Percentiles rank a stretch among this genome's conserved stretches.
These are phyloP conservation scores for Uronychia setigera DNA, from an alignment of 73 alveolate species.

Conservation along the genomic window DNA sequence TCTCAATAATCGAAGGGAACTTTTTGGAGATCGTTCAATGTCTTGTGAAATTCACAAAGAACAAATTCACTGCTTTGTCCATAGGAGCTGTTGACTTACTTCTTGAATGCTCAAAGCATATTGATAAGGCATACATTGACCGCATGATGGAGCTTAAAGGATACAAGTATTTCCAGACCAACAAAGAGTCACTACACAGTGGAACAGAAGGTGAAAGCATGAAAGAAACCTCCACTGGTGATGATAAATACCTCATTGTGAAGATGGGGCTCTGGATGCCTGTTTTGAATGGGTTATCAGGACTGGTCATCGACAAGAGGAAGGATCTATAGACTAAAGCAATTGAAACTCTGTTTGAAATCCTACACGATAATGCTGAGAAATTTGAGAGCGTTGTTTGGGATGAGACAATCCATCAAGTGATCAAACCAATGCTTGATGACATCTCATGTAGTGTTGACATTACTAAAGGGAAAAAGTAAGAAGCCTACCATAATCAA, in stretches of 20 bases:
- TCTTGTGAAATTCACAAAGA: constrained; percentile 40
- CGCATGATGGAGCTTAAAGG: neutral
- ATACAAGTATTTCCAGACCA: neutral
- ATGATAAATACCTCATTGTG: constrained; percentile 27
- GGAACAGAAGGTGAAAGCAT: neutral
- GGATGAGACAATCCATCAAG: constrained; percentile 35
- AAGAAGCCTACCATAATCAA: neutral
- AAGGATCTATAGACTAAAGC: constrained; percentile 28
- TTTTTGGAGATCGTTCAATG: constrained; percentile 37
- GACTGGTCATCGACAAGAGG: constrained; percentile 49
- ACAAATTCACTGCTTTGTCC: constrained; percentile 1
- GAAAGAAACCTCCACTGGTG: constrained; percentile 37
- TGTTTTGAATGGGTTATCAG: constrained; percentile 17
- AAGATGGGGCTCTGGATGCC: constrained; percentile 58
- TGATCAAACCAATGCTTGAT: constrained; percentile 31
- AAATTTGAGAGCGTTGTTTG: constrained; percentile 30
- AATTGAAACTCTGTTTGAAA: constrained; percentile 7
- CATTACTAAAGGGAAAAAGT: constrained; percentile 24
- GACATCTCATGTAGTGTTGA: constrained; percentile 46
- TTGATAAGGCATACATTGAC: neutral
- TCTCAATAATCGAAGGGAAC: constrained; percentile 32
- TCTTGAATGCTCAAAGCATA: constrained; percentile 25
- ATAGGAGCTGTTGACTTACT: constrained; percentile 45
- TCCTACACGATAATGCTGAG: constrained; percentile 16
- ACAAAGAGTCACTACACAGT: neutral